A percentile compares a stretch with the other conserved stretches of the same genome.
Evolutionary conservation across 257 asterid species (phyloP).

Genomic region (Prunella vulgaris): DNA sequence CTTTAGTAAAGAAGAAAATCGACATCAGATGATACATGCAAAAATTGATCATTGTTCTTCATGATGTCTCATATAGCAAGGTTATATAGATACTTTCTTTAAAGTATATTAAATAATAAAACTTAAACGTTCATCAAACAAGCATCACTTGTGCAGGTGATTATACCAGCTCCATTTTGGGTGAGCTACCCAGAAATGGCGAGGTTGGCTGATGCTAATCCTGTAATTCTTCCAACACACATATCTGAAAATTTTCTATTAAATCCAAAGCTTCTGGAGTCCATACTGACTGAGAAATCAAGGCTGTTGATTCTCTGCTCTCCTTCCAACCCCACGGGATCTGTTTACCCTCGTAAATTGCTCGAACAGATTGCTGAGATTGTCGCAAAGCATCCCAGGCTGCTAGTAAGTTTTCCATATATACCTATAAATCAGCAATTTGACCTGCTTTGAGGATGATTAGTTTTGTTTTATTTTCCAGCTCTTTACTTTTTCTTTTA

Average conservation of each 20-base stretch:
- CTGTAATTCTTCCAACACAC: conserved; percentile 71
- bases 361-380: conserved; percentile 86
- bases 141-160: conserved; percentile 48
- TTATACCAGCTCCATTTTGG: conserved; percentile 97
- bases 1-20: background rate
- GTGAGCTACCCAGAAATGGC: conserved; percentile 99
- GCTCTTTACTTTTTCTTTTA: conserved; percentile 1
- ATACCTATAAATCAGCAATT: background rate
- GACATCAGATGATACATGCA: background rate
- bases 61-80: background rate
- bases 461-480: background rate
- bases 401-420: conserved; percentile 73
- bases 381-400: conserved; percentile 90
- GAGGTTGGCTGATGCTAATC: conserved; percentile 88
- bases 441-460: background rate
- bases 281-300: conserved; percentile 73
- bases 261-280: conserved; percentile 78
- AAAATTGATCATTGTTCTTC: background rate
- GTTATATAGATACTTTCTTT: background rate
- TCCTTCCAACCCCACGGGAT: conserved; percentile 98
- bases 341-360: conserved; percentile 79
- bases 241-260: conserved; percentile 79
- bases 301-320: conserved; percentile 92
- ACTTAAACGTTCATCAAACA: background rate
- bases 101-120: background rate